Evolutionary conservation across 2,329 filamentous ascomycete species (phyloP).

Genomic region (Arachnomyces sp.): DNA sequence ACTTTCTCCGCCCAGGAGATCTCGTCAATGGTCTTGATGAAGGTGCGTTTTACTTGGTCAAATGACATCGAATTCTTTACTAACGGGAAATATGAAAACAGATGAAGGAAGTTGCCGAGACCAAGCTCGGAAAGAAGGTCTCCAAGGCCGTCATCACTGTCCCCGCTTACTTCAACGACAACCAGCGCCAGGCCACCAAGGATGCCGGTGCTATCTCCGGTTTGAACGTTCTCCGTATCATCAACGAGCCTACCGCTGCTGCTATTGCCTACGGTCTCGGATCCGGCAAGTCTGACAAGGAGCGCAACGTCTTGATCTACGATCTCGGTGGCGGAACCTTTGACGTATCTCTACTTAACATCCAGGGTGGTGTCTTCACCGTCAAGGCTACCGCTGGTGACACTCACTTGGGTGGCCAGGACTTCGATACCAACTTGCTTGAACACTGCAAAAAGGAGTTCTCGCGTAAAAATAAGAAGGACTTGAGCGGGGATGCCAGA

Average conservation of each 20-base stretch:
- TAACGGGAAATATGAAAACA: conserved; percentile 31
- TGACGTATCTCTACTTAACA: conserved; percentile 98
- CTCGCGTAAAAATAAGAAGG: conserved; percentile 68
- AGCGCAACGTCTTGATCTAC: conserved; percentile 99
- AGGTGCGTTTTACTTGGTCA: conserved; percentile 52
- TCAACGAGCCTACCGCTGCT: conserved; percentile 98
- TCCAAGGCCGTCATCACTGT: conserved; percentile 99
- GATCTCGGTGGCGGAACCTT: conserved; percentile 99
- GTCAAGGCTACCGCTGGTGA: conserved; percentile 98
- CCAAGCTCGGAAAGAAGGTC: conserved; percentile 97
- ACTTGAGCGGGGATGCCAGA: conserved; percentile 8
- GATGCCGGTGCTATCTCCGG: conserved; percentile 96
- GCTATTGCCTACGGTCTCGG: conserved; percentile 98
- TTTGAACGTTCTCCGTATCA: conserved; percentile 98
- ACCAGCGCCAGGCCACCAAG: conserved; percentile 99
- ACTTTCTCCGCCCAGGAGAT: conserved; percentile 97
- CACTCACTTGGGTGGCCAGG: conserved; percentile 89
- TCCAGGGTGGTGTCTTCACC: conserved; percentile 98
- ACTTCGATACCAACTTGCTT: conserved; percentile 92
- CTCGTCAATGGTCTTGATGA: conserved; percentile 95
- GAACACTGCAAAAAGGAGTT: conserved; percentile 98
- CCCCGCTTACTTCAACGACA: conserved; percentile 99
- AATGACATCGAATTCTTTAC: not conserved
- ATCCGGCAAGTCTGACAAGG: conserved; percentile 88
- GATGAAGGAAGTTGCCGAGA: conserved; percentile 99